phyloP scores from a whole-genome alignment of 805 yeast species.

The Yarrowia deformans region DNA sequence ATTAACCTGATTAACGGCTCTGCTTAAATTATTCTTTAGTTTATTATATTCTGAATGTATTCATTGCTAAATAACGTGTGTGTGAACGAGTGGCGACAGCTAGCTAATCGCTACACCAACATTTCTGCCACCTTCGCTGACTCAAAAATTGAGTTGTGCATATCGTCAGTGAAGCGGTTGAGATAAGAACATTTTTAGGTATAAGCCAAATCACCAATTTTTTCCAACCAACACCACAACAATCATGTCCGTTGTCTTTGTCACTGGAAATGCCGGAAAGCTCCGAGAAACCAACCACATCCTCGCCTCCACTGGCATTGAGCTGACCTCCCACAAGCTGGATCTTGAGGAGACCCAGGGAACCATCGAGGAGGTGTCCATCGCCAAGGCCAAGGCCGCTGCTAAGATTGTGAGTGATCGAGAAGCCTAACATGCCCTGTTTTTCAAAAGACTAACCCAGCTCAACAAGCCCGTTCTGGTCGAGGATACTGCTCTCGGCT shows the following conservation, averaged over 20 bases:
- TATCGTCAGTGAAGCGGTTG: neutral
- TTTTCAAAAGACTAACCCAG: conserved; percentile 40
- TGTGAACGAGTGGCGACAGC: too few relatives aligned
- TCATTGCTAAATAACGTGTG: neutral
- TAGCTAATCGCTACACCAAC: too few relatives aligned
- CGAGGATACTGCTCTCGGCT: conserved; percentile 92
- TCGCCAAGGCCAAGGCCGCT: conserved; percentile 79
- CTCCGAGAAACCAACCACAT: conserved; percentile 83
- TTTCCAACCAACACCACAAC: conserved; percentile 14
- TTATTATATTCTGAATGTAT: neutral
- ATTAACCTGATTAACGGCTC: conserved; percentile 19
- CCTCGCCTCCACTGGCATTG: conserved; percentile 51
- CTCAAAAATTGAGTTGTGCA: conserved; percentile 2
- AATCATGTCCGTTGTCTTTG: conserved; percentile 29
- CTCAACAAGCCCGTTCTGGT: conserved; percentile 84
- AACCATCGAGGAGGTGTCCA: conserved; percentile 78
- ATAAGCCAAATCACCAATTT: neutral
- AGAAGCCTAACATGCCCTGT: neutral
- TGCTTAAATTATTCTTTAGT: conserved; percentile 5
- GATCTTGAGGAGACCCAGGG: conserved; percentile 96
- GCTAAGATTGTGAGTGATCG: conserved; percentile 56
- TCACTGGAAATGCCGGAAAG: conserved; percentile 90
- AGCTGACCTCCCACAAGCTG: conserved; percentile 66
- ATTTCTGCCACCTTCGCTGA: neutral
- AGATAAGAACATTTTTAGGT: conserved; percentile 14